These are phyloP conservation scores for Tolypocladium nubicola DNA, from an alignment of 2,329 filamentous ascomycete genomes.

Conservation along the genomic window DNA sequence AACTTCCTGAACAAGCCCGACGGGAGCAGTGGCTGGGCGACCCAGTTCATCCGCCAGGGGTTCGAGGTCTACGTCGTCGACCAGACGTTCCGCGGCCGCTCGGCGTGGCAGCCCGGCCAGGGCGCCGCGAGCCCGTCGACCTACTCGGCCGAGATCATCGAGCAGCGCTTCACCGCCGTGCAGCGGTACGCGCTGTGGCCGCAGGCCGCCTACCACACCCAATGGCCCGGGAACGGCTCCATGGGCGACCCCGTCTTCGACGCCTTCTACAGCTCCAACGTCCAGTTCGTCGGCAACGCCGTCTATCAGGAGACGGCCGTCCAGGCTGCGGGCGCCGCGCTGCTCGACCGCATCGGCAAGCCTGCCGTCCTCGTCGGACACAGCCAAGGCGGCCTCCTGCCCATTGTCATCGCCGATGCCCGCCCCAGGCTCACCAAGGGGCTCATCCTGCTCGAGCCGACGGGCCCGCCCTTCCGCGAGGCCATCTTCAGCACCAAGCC, in stretches of 20 bases:
- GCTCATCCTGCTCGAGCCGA: conserved; percentile 34
- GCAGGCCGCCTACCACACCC: conserved; percentile 27
- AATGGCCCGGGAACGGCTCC: conserved; percentile 29
- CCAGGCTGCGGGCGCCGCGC: conserved; percentile 27
- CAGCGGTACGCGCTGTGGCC: conserved; percentile 24
- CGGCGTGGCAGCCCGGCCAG: conserved; percentile 24
- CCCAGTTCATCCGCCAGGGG: conserved; percentile 32
- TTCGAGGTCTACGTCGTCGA: conserved; percentile 38
- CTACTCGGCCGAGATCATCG: conserved; percentile 23
- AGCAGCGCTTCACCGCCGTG: conserved; percentile 26
- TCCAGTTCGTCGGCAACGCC: conserved; percentile 23
- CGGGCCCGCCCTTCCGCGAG: conserved; percentile 35
- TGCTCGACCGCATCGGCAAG: conserved; percentile 30
- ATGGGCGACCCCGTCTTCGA: conserved; percentile 30
- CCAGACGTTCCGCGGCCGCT: conserved; percentile 33
- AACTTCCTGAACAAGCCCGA: conserved; percentile 24
- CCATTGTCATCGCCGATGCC: conserved; percentile 29
- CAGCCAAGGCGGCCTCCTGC: conserved; percentile 32
- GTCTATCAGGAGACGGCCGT: conserved; percentile 23
- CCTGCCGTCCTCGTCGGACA: conserved; percentile 31
- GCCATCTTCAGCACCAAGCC: conserved; percentile 22
- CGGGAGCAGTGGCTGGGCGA: conserved; percentile 35
- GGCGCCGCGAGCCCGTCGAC: conserved; percentile 11
- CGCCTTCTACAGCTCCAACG: conserved; percentile 27
- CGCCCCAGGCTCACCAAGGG: conserved; percentile 28